phyloP scores from a whole-genome alignment of 805 yeast species.

The Blastobotrys mokoenaii region DNA sequence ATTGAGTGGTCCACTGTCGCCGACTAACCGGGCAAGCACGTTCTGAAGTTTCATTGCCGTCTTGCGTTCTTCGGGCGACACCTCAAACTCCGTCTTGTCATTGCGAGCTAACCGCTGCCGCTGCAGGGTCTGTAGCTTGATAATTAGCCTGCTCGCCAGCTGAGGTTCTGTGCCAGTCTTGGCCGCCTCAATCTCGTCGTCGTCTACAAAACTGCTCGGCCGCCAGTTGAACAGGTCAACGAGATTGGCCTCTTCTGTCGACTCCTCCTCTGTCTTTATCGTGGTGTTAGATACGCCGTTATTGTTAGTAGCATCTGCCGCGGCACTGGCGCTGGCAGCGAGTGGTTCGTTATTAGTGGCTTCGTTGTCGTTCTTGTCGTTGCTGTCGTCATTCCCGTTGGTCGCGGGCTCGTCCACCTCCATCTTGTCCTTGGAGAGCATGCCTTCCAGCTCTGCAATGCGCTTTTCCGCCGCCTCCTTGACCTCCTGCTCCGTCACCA shows the following conservation, averaged over 20 bases:
- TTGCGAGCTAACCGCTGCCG: constrained; percentile 33
- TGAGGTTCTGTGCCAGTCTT: constrained; percentile 35
- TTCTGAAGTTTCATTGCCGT: constrained; percentile 29
- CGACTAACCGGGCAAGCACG: constrained; percentile 36
- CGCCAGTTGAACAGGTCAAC: constrained; percentile 41
- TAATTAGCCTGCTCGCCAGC: constrained; percentile 37
- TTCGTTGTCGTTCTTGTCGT: constrained; percentile 3
- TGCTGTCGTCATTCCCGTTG: constrained; percentile 1
- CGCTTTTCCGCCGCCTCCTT: constrained; percentile 29
- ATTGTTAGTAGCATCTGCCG: constrained; percentile 8
- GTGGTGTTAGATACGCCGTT: constrained; percentile 2
- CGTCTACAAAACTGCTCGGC: constrained; percentile 39
- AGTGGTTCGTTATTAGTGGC: not conserved
- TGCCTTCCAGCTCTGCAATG: not conserved
- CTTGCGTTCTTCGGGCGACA: constrained; percentile 26
- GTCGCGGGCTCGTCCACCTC: not conserved
- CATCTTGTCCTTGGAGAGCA: constrained; percentile 1
- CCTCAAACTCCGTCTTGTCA: constrained; percentile 16
- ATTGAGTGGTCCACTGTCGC: constrained; percentile 22
- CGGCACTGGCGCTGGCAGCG: too few relatives aligned
- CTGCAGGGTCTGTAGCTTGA: constrained; percentile 44
- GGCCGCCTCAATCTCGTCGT: constrained; percentile 45
- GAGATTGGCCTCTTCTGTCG: constrained; percentile 14
- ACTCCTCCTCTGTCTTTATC: constrained; percentile 5
- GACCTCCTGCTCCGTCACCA: constrained; percentile 31